phyloP scores from a whole-genome alignment of 2,329 filamentous ascomycete species.

The Bipolaris gigantea region DNA sequence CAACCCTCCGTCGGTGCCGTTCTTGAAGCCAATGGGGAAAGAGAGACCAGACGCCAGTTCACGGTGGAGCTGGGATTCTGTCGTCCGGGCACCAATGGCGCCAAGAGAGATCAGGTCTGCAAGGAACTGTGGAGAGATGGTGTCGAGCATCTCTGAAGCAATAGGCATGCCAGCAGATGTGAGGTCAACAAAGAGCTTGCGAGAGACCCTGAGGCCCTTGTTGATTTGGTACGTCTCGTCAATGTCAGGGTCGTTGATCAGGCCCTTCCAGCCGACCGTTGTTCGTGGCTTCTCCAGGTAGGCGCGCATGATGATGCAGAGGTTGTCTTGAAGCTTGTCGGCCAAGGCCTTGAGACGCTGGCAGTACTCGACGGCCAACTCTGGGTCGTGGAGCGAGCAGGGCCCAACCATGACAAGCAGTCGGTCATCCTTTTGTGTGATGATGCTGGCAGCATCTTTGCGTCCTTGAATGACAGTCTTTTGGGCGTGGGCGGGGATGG shows the following conservation, averaged over 20 bases:
- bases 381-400: constrained; percentile 96
- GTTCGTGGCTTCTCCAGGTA: constrained; percentile 99
- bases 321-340: constrained; percentile 77
- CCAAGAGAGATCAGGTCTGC: constrained; percentile 94
- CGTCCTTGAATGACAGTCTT: constrained; percentile 72
- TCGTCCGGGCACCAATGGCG: constrained; percentile 93
- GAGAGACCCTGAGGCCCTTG: constrained; percentile 90
- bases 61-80: constrained; percentile 93
- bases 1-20: constrained; percentile 92
- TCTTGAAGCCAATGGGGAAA: constrained; percentile 99
- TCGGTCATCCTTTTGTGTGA: constrained; percentile 78
- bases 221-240: constrained; percentile 98
- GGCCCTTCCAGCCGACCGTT: constrained; percentile 97
- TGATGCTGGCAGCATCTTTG: constrained; percentile 70
- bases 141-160: constrained; percentile 97
- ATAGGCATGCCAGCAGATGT: constrained; percentile 89
- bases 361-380: constrained; percentile 85
- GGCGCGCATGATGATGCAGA: constrained; percentile 94
- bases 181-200: constrained; percentile 90
- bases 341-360: constrained; percentile 74
- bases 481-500: constrained; percentile 62
- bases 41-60: constrained; percentile 93
- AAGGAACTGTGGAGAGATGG: constrained; percentile 96
- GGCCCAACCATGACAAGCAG: constrained; percentile 93
- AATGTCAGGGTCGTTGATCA: constrained; percentile 99